Percentiles rank a stretch among this genome's conserved stretches.
Conservation (phyloP, 1,284 basidiomycete genomes). For the Vanrija pseudolonga region DNA sequence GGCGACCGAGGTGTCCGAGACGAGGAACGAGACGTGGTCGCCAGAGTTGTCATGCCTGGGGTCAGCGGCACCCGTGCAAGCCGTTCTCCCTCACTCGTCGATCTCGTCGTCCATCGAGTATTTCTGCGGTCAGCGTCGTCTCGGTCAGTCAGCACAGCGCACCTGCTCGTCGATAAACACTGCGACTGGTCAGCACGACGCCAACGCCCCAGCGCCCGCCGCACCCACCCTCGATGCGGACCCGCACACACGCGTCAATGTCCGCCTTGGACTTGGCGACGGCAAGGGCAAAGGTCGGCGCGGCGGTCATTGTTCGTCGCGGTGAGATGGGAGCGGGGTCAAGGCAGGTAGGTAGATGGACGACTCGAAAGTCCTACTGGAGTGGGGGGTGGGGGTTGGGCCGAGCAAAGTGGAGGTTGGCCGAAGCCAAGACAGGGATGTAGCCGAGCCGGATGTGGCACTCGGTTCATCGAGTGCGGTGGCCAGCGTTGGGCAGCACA, state of each 20-base stretch:
- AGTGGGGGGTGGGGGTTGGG: neutral
- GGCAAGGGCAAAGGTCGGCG: conserved; percentile 23
- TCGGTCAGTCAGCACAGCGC: neutral
- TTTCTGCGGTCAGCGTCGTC: conserved; percentile 21
- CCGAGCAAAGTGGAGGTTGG: neutral
- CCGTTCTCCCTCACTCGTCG: conserved; percentile 29
- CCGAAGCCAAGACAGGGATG: neutral
- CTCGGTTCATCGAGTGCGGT: too few species aligned
- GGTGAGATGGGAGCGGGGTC: too few species aligned
- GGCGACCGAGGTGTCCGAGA: conserved; percentile 7
- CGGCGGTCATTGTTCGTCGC: neutral
- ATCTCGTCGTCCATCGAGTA: conserved; percentile 39
- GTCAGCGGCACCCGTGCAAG: neutral
- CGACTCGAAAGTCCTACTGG: neutral
- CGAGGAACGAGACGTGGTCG: conserved; percentile 10
- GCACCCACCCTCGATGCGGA: conserved; percentile 43
- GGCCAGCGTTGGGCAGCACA: too few species aligned
- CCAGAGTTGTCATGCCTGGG: conserved; percentile 7
- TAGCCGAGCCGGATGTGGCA: too few species aligned
- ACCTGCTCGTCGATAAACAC: conserved; percentile 48
- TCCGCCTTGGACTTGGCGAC: conserved; percentile 33
- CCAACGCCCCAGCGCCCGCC: conserved; percentile 11
- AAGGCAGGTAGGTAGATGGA: too few species aligned
- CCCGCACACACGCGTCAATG: conserved; percentile 40
- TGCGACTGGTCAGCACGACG: conserved; percentile 12